Base-by-base conservation (phyloP, 805 yeast species). In the Tetrapisispora fleetii region DNA sequence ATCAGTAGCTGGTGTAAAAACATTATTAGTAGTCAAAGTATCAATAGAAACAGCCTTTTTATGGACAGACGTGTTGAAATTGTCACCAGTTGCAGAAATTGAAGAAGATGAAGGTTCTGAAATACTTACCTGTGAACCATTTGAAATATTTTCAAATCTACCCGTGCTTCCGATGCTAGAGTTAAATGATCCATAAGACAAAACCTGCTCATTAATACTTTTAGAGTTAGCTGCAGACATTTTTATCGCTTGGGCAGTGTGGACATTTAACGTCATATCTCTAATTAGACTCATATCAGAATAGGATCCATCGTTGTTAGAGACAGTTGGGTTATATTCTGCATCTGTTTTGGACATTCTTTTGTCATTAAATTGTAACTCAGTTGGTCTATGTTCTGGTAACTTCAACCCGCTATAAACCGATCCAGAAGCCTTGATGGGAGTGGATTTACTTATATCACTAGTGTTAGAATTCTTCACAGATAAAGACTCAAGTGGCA, bases 41-140 rank as follows among this genome's bases (percentile, higher is more conserved):
- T 62, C 68, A 38, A 64, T 60, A 1, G 68, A 63, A 7, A 63
- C 62, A 1, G 63, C 67, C 46, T 63, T 63, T 33, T 62, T 58
- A 45, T 58, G 65, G 33, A 57, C 54, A 33, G 55, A 40, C 8
- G 7, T 40, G 16, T 40, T 40, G 11, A 24, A 9, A 27, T 32
- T 27, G 2, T 14, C 22, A 40, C 35, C 57, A 18, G 45, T 52
- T 36, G 50, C 53, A 1, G 57, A 50, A 4, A 63, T 56, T 1
- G 62, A 54, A 11, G 64, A 53, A 3, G 55, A 56, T 6, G 42
- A 30, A 4, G 45, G 33, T 5, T 40, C 35, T 2, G 44, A 19
- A 9, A 14, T 24, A n/a, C 28, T 40, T 4, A 33, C 14, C 22
- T 38, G 32, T n/a, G 59, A 51, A 39, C 57, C 62, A 11, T 49